Evolutionary conservation across 129 eudicot genomes (phyloP).

Genomic region (Centella asiatica): DNA sequence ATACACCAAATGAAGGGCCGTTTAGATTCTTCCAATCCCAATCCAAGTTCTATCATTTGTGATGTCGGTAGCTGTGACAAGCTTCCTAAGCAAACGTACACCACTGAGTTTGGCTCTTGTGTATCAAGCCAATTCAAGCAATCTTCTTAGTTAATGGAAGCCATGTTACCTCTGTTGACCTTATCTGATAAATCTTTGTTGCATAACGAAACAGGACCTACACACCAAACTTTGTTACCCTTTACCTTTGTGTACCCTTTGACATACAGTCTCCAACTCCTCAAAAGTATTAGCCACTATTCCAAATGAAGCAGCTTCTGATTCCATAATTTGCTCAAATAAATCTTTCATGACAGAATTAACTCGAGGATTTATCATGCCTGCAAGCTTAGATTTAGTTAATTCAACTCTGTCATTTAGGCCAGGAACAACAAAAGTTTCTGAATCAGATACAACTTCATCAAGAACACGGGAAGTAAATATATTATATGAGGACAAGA

Average conservation of each 20-base stretch:
- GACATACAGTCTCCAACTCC: conserved; percentile 55
- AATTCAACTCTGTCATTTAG: conserved; percentile 46
- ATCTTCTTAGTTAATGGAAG: conserved; percentile 23
- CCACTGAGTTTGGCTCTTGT: conserved; percentile 26
- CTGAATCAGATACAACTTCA: conserved; percentile 20
- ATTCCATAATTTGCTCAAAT: conserved; percentile 14
- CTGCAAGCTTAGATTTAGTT: conserved; percentile 28
- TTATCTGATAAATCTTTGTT: conserved; percentile 33
- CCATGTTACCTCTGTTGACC: conserved; percentile 44
- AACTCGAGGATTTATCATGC: conserved; percentile 8
- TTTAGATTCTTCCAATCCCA: conserved; percentile 42
- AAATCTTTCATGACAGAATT: conserved; percentile 13
- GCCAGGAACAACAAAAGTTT: conserved; percentile 47
- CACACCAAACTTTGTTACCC: conserved; percentile 39
- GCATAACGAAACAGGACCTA: conserved; percentile 68
- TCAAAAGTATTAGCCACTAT: conserved; percentile 52
- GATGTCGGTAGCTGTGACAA: conserved; percentile 21
- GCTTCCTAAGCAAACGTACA: conserved; percentile 63
- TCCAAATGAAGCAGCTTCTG: conserved; percentile 29
- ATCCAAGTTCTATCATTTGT: conserved; percentile 49
- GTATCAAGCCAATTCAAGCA: conserved; percentile 46
- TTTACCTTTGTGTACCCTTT: conserved; percentile 27
- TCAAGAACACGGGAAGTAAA: conserved; percentile 9
- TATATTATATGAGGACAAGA: conserved; percentile 32
- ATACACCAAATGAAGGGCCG: conserved; percentile 42